A percentile compares a stretch with the other conserved stretches of the same genome.
phyloP scores from a whole-genome alignment of 2,329 filamentous ascomycete genomes.

The Rutstroemia sp. region DNA sequence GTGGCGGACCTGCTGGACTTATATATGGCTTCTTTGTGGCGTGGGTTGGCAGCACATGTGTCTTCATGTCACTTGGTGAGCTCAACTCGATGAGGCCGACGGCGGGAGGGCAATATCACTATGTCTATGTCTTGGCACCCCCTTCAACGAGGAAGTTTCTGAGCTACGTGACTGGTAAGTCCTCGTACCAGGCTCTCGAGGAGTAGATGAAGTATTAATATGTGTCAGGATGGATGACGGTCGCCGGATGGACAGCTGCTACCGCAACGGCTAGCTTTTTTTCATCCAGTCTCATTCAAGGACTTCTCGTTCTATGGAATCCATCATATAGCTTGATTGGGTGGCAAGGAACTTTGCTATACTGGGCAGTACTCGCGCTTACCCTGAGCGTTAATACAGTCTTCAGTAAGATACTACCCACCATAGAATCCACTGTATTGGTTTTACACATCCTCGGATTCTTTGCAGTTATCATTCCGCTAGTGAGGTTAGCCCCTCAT shows the following conservation, averaged over 20 bases:
- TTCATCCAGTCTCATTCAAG: slow-evolving; percentile 41
- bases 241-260: slow-evolving; percentile 71
- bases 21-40: slow-evolving; percentile 44
- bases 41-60: slow-evolving; percentile 39
- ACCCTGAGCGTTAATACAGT: background rate
- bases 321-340: slow-evolving; percentile 28
- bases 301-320: slow-evolving; percentile 31
- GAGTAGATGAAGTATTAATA: background rate
- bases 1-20: slow-evolving; percentile 45
- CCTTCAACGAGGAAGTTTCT: slow-evolving; percentile 41
- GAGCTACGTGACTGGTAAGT: slow-evolving; percentile 41
- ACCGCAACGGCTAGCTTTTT: slow-evolving; percentile 54
- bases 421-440: background rate
- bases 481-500: slow-evolving; percentile 12
- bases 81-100: slow-evolving; percentile 34
- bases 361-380: slow-evolving; percentile 30
- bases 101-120: slow-evolving; percentile 51
- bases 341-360: slow-evolving; percentile 36
- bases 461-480: background rate
- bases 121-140: slow-evolving; percentile 48
- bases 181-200: background rate
- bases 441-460: background rate
- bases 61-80: slow-evolving; percentile 36
- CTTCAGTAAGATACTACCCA: background rate
- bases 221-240: slow-evolving; percentile 37